Evolutionary conservation across 2,329 filamentous ascomycete genomes (phyloP), one percentile per base, ranked within the genome.

Genomic region (Atkinsonella texensis): DNA sequence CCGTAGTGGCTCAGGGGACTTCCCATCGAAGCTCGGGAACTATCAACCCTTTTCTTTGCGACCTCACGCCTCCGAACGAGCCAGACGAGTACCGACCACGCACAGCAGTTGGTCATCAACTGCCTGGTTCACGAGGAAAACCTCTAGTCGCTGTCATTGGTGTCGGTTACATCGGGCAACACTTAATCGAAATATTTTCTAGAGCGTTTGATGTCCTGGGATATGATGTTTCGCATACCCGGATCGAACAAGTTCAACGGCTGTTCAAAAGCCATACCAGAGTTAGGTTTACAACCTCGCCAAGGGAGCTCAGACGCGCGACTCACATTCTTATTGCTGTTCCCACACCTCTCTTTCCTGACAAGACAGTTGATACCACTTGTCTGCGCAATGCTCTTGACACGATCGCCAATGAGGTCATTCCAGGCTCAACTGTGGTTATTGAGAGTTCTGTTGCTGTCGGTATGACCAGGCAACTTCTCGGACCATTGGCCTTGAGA

Each of bases 321-420:
- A 75, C 72, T 0, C 74, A 79, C 59, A 76, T 76, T 50, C 69
- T 79, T 39, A 74, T 79, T 53, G 70, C 74, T 0, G 75, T 79
- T 2, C 76, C 76, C 1, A 79, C 76, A 0, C 66, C 75, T 1
- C 65, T 79, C 8, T 64, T 65, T 4, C 62, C 66, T 0, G 70
- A 77, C 59, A 70, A 71, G 55, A 68, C 65, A 3, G 68, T 78
- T 53, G 71, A 78, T 55, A 68, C 71, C 1, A 72, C 73, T 1
- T 74, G 70, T 55, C 61, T 78, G 5, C 59, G 64, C 17, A 70
- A 63, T 46, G 74, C 75, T 1, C 60, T 78, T 18, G 57, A 57
- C 13, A 67, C 67, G 4, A 70, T 77, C 10, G 60, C 63, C 3
- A 58, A 57, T 13, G 63, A 74, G 41, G 74, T 70, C 5, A 65